Conservation (phyloP, 139 green algal genomes). For the Marvania coccoides region DNA sequence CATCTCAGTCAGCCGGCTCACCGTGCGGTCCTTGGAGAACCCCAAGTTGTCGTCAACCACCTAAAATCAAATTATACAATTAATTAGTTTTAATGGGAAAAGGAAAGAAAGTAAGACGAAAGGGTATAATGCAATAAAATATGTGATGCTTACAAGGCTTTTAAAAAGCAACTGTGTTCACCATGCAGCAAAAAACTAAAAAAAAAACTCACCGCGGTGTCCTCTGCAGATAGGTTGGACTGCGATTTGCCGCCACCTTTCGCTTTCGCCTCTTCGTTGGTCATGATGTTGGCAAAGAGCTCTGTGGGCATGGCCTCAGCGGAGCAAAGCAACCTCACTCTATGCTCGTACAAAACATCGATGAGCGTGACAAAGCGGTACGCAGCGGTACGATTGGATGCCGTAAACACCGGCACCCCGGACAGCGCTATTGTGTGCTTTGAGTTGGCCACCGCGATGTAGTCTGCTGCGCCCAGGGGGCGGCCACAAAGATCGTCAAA, state of each 20-base stretch:
- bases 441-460: constrained; percentile 59
- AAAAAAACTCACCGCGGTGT: not conserved
- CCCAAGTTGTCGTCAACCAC: constrained; percentile 88
- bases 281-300: constrained; percentile 82
- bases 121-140: too few relatives aligned
- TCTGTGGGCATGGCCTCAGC: constrained; percentile 68
- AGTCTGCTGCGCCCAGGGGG: constrained; percentile 80
- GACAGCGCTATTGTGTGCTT: constrained; percentile 74
- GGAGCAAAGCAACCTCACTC: constrained; percentile 66
- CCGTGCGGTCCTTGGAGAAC: constrained; percentile 88
- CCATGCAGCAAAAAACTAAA: not conserved
- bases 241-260: not conserved
- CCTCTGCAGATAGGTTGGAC: not conserved
- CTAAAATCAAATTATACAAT: too few relatives aligned
- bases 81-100: too few relatives aligned
- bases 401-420: constrained; percentile 72
- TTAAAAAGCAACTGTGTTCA: not conserved
- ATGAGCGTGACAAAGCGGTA: constrained; percentile 93
- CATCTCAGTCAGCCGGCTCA: constrained; percentile 91
- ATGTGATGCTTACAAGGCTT: too few relatives aligned
- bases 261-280: constrained; percentile 37
- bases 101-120: too few relatives aligned
- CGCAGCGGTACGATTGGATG: constrained; percentile 41
- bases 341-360: constrained; percentile 91
- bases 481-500: constrained; percentile 83